Base-by-base conservation (phyloP, 1,284 basidiomycete genomes). In the Nidula niveotomentosa region DNA sequence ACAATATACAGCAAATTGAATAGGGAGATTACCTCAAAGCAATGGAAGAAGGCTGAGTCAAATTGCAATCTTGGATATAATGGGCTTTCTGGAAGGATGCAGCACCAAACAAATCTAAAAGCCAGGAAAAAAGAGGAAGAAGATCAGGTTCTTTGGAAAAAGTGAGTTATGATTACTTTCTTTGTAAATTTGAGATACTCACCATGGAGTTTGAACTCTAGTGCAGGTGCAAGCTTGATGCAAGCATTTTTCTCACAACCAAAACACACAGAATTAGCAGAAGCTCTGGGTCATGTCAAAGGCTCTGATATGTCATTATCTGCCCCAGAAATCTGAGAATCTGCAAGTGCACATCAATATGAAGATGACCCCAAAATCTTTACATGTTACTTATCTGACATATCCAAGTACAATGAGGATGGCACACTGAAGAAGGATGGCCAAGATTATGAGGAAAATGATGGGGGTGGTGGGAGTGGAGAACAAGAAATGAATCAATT, bases 11-110 rank as follows among this genome's bases (percentile, higher is more conserved):
- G 34, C n/a, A 30, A 10, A 8, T 18, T 48, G 30, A 15, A 23
- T 8, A 18, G 47, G 9, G 34, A 48, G 33, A 50, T 49, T 8
- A 35, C 30, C 18, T 9, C 1, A n/a, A 3, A 17, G 1, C 36
- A 57, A n/a, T 57, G 53, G 56, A 48, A 51, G 37, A 54, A 51
- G 33, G 53, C 49, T 17, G 51, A 58, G 37, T 30, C 15, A 56
- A 60, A 56, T 15, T 35, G 47, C 8, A 47, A 23, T 5, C 33
- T 60, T 15, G 56, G 61, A 30, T 62, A 62, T 39, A 61, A 35
- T 41, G 56, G 58, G 13, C 47, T 56, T n/a, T 57, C 62, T 15
- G 52, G 18, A 18, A 12, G 55, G 35, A 60, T 54, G 15, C 36
- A 54, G 15, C 34, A 48, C 17, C 34, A 41, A 8, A 18, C 52